phyloP scores from a whole-genome alignment of 352 stramenopile genomes.

The Phytophthora nicotianae region DNA sequence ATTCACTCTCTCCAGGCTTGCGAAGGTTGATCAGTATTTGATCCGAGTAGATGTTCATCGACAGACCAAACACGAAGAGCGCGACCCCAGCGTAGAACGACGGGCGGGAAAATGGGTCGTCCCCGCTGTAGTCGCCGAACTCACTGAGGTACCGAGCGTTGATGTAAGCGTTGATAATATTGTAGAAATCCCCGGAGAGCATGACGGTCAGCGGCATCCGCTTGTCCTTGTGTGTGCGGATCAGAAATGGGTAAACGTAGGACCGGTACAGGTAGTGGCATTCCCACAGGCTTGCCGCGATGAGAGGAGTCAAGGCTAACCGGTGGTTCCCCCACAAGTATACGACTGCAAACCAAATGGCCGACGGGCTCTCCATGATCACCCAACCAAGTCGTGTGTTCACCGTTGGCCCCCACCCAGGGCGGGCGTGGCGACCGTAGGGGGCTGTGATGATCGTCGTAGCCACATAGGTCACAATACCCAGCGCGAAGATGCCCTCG shows the following conservation, averaged over 20 bases:
- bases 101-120: constrained; percentile 35
- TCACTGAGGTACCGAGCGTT: constrained; percentile 72
- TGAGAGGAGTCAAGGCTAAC: constrained; percentile 41
- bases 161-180: constrained; percentile 74
- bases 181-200: constrained; percentile 63
- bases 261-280: constrained; percentile 74
- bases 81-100: constrained; percentile 61
- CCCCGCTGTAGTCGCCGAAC: constrained; percentile 56
- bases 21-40: constrained; percentile 72
- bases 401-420: constrained; percentile 63
- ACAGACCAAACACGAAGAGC: constrained; percentile 59
- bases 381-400: constrained; percentile 68
- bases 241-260: constrained; percentile 76
- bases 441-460: constrained; percentile 66
- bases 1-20: constrained; percentile 57
- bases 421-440: constrained; percentile 61
- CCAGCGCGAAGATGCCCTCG: constrained; percentile 56
- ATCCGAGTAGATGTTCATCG: constrained; percentile 73
- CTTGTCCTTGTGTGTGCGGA: constrained; percentile 54
- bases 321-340: constrained; percentile 51
- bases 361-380: constrained; percentile 75
- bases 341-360: constrained; percentile 61
- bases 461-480: constrained; percentile 50
- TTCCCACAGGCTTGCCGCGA: constrained; percentile 61
- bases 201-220: constrained; percentile 67